phyloP scores from a whole-genome alignment of 2,329 filamentous ascomycete genomes.

The Fusarium napiforme region DNA sequence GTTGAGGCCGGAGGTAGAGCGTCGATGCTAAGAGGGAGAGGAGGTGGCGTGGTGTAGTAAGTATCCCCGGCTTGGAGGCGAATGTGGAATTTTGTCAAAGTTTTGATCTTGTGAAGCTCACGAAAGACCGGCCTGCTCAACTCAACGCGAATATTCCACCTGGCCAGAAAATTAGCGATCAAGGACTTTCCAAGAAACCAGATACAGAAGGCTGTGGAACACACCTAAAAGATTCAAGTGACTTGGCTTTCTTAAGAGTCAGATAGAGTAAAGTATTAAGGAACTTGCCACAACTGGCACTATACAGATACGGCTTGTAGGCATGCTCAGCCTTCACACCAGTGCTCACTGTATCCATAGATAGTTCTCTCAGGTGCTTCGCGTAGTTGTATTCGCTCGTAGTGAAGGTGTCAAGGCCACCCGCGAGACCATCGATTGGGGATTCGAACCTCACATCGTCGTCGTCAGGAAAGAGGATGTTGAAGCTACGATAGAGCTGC shows the following conservation, averaged over 20 bases:
- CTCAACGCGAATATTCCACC: conserved; percentile 74
- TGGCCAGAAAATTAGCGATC: conserved; percentile 40
- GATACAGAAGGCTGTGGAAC: conserved; percentile 36
- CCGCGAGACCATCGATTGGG: conserved; percentile 67
- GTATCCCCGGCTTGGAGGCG: conserved; percentile 69
- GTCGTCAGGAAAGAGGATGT: conserved; percentile 70
- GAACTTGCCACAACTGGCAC: conserved; percentile 69
- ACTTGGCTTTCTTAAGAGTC: conserved; percentile 64
- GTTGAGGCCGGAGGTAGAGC: conserved; percentile 45
- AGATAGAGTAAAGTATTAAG: conserved; percentile 70
- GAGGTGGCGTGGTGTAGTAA: conserved; percentile 62
- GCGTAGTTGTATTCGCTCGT: conserved; percentile 74
- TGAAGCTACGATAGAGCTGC: conserved; percentile 68
- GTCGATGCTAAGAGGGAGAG: conserved; percentile 53
- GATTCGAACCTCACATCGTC: conserved; percentile 63
- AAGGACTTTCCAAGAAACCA: background rate
- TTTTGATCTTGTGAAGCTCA: conserved; percentile 63
- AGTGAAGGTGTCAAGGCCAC: conserved; percentile 69
- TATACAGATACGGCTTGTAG: conserved; percentile 66
- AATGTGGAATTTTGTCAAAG: conserved; percentile 65
- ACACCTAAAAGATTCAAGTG: conserved; percentile 67
- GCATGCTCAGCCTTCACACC: conserved; percentile 64
- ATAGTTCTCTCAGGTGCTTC: conserved; percentile 65
- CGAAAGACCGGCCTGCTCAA: conserved; percentile 68
- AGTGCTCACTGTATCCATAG: conserved; percentile 64